Evolutionary conservation across 2,329 filamentous ascomycete species (phyloP), one percentile per base, ranked within the genome.

Genomic region (Chlorencoelia australis): DNA sequence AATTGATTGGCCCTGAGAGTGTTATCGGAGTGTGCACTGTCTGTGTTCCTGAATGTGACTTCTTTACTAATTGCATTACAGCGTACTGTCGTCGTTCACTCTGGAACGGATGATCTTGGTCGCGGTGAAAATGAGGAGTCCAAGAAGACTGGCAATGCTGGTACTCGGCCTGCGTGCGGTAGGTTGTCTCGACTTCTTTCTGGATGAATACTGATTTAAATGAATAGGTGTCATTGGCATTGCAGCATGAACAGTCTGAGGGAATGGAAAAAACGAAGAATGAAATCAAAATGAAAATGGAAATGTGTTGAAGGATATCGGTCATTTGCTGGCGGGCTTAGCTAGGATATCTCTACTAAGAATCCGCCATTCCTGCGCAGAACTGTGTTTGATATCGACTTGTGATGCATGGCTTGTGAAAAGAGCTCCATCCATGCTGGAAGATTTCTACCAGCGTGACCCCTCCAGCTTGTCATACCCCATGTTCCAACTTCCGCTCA

Each of bases 61-160:
- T 27, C 41, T 8, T 7, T 33, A 37, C 51, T 61, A 41, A 60
- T 39, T 33, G 19, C 14, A 2, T 19, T 19, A 20, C 34, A 91
- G 84, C 88, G 91, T 60, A 96, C 91, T 51, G 75, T 98, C 46
- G 91, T 98, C 56, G 77, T 93, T 57, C 91, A 98, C 71, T 79
- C 71, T 53, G 91, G 91, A 62, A 96, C 89, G 51, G 91, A 98
- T 61, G 91, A 98, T 60, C 85, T 98, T 49, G 91, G 91, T 65
- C 84, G 83, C 73, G 87, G 87, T 57, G 84, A 68, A 53, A 79
- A 84, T 68, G 85, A 89, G 68, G 87, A 96, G 72, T 94, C 86
- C 58, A 86, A 93, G 73, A 95, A 93, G 81, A 98, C 91, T 49
- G 91, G 91, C 52, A 98, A 96, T 63, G 91, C 91, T 60, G 91